These are phyloP conservation scores for Lactarius evosmus DNA, from an alignment of 768 basidiomycete genomes.

Conservation along the genomic window DNA sequence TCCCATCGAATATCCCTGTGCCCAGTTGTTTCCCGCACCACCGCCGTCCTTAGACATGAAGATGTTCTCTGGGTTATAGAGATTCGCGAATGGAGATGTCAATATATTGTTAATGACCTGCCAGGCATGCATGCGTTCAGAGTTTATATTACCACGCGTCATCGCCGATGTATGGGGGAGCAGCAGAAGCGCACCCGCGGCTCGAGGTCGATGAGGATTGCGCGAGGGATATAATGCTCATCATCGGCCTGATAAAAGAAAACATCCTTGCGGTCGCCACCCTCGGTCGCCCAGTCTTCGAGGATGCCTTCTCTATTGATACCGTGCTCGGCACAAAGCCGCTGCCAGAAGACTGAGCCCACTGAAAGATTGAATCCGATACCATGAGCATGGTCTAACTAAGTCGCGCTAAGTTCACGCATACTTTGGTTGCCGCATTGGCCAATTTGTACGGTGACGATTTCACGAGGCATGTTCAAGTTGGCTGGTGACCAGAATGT, in stretches of 20 bases:
- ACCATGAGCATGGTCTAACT: conserved; percentile 16
- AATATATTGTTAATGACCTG: conserved; percentile 97
- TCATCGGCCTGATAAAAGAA: conserved; percentile 99
- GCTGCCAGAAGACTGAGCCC: conserved; percentile 98
- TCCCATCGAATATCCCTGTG: conserved; percentile 87
- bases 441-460: conserved; percentile 80
- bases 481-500: neutral
- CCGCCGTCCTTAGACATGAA: conserved; percentile 95
- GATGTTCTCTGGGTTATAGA: conserved; percentile 99
- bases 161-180: neutral
- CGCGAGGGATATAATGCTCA: conserved; percentile 96
- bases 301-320: conserved; percentile 94
- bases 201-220: conserved; percentile 94
- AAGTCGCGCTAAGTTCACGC: conserved; percentile 24
- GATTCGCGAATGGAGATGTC: conserved; percentile 77
- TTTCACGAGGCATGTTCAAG: conserved; percentile 79
- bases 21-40: conserved; percentile 99
- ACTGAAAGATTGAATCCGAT: conserved; percentile 46
- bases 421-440: conserved; percentile 92
- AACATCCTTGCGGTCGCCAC: conserved; percentile 95
- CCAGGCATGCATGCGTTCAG: neutral
- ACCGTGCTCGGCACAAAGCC: conserved; percentile 96
- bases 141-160: conserved; percentile 5
- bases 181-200: conserved; percentile 65
- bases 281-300: conserved; percentile 95